These are phyloP conservation scores for Vanrija sp. DNA, from an alignment of 1,284 basidiomycete species.

Conservation along the genomic window DNA sequence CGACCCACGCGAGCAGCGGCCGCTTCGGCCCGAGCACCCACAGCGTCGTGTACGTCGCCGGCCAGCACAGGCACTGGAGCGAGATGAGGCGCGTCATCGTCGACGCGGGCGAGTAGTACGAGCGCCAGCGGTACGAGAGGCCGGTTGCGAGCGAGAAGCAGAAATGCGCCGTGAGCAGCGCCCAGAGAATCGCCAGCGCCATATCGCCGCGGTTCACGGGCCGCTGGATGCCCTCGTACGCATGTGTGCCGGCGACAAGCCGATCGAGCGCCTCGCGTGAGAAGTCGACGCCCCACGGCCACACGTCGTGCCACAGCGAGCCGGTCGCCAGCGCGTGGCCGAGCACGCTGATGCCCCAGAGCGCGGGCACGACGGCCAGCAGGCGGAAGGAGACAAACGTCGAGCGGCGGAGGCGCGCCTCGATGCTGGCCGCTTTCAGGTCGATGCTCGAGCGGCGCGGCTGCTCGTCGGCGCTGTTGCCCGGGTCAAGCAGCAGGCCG, in stretches of 20 bases:
- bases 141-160: constrained; percentile 50
- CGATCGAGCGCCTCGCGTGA: constrained; percentile 38
- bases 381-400: constrained; percentile 32
- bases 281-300: constrained; percentile 45
- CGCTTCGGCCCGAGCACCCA: constrained; percentile 42
- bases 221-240: constrained; percentile 25
- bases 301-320: constrained; percentile 35
- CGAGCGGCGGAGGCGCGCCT: constrained; percentile 27
- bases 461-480: constrained; percentile 11
- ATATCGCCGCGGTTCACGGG: constrained; percentile 33
- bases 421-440: constrained; percentile 18
- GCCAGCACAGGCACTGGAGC: constrained; percentile 52
- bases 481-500: constrained; percentile 8
- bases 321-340: constrained; percentile 29
- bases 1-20: constrained; percentile 49
- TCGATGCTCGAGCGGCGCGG: constrained; percentile 3
- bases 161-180: constrained; percentile 47
- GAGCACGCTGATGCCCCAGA: constrained; percentile 40
- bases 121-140: constrained; percentile 49
- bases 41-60: constrained; percentile 48
- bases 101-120: constrained; percentile 49
- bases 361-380: constrained; percentile 38
- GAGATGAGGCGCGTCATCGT: constrained; percentile 49
- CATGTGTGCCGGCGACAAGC: constrained; percentile 23
- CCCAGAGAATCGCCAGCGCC: constrained; percentile 40